A percentile compares a stretch with the other conserved stretches of the same genome.
phyloP scores from a whole-genome alignment of 1,139 yeast species.

The Lodderomyces margitis region DNA sequence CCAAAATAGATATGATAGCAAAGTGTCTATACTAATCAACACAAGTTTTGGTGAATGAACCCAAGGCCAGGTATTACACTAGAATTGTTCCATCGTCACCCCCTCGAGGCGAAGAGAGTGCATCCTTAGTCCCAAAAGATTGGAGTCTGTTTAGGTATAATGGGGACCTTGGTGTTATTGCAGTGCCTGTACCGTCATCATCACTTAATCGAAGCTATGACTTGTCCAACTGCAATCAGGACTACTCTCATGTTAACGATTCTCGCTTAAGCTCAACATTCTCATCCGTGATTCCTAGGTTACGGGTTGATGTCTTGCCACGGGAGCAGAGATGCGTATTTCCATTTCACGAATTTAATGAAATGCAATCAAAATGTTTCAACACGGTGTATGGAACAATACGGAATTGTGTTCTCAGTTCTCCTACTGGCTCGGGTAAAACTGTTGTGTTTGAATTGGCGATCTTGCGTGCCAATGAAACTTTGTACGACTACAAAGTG shows the following conservation, averaged over 20 bases:
- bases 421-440: conserved; percentile 61
- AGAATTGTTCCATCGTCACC: background rate
- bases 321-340: conserved; percentile 19
- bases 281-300: background rate
- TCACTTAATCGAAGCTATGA: background rate
- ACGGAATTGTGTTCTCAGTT: conserved; percentile 46
- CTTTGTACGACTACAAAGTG: conserved; percentile 27
- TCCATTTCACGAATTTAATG: conserved; percentile 39
- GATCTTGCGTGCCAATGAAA: conserved; percentile 29
- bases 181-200: background rate
- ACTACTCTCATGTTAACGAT: background rate
- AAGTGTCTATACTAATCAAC: conserved; percentile 1
- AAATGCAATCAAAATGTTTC: conserved; percentile 50
- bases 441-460: conserved; percentile 55
- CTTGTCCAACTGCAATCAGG: background rate
- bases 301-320: conserved; percentile 11
- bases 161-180: background rate
- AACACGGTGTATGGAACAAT: conserved; percentile 27
- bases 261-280: background rate
- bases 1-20: background rate
- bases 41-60: conserved; percentile 1
- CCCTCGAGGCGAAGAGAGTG: background rate
- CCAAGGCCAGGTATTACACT: background rate
- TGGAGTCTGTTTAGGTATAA: conserved; percentile 1
- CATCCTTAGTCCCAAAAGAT: background rate